Evolutionary conservation across 2,329 filamentous ascomycete species (phyloP), one percentile per base, ranked within the genome.

Genomic region (Fusarium cyanostomum): DNA sequence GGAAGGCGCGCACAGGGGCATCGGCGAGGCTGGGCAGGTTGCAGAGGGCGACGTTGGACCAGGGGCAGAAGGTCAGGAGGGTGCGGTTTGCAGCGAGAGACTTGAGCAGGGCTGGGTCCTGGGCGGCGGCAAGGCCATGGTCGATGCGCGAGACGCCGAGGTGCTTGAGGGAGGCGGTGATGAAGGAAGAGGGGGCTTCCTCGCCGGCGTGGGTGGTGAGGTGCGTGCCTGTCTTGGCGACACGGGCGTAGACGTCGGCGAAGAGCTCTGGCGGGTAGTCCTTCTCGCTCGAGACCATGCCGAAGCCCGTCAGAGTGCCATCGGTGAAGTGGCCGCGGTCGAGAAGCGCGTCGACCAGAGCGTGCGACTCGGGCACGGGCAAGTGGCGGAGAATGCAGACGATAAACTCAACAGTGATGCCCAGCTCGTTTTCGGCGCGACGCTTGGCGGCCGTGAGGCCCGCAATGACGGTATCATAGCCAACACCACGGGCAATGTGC

Each of bases 141-240:
- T 94, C 91, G 70, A 94, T 91, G 37, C 91, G 84, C 72, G 84
- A 78, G 37, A 87, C 85, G 18, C 81, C 79, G 38, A 92, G 81
- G 27, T 80, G 71, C 65, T 90, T 84, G 35, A 93, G 78, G 2
- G 90, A 88, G 24, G 81, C 80, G 21, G 78, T 76, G 66, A 94
- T 88, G 74, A 90, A 92, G 6, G 80, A 81, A 4, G 87, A 77
- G 13, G 89, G 88, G 1, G 89, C 90, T 72, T 94, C 91, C 74
- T 94, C 91, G 49, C 91, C 90, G 3, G 88, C 90, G 73, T 94
- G 91, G 3, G 90, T 87, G 0, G 91, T 94, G n/a, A 86, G 80
- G 26, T 81, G 80, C 0, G 86, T 85, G 26, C 78, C 78, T 24
- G 74, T 74, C 0, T 86, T 88, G 16, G 81, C 76, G 70, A 73